Evolutionary conservation across 106 monocot species (phyloP), one percentile per base, ranked within the genome.

Genomic region (Phalaenopsis aphrodite): DNA sequence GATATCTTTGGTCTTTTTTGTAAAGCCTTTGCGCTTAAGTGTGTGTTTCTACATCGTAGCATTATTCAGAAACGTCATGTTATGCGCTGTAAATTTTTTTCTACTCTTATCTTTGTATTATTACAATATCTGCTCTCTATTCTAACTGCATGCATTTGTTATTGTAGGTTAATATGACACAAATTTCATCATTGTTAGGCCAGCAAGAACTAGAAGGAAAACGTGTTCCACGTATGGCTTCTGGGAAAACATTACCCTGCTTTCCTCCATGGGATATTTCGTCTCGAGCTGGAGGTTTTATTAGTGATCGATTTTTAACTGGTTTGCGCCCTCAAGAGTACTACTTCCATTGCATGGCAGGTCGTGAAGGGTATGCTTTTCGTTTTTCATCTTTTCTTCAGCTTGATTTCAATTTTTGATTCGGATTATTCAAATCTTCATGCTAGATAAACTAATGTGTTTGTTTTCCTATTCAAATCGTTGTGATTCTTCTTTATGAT

Each of bases 261-360:
- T 99, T 99, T 87, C 95, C 99, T 55, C 84, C 99, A 52, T 99
- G 92, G 94, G 99, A 99, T 85, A 90, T 81, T 78, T 86, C 95
- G 58, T 85, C 91, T 64, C 81, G 95, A 18, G 86, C 95, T 45
- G 95, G 99, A 52, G 99, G 99, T 0, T 99, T 95, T 49, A 93
- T 95, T 38, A 83, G 95, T 81, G 99, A 99, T 79, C 92, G 99
- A 6, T 99, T 99, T 87, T 85, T 99, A 58, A 91, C 95, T 56
- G 99, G 95, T 61, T 88, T 99, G 56, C 95, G 93, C 9, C 99
- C 99, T 75, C 99, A 99, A 79, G 99, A 99, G 64, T 99, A 95
- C 80, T 99, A 89, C 72, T 99, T 99, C 52, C 99, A 99, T 78
- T 99, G 95, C 84, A 99, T 99, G 99, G 95, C 99, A 75, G 95